A percentile compares a stretch with the other conserved stretches of the same genome.
Conservation (phyloP, 2,329 filamentous ascomycete genomes). For the Colletotrichum somersetense region DNA sequence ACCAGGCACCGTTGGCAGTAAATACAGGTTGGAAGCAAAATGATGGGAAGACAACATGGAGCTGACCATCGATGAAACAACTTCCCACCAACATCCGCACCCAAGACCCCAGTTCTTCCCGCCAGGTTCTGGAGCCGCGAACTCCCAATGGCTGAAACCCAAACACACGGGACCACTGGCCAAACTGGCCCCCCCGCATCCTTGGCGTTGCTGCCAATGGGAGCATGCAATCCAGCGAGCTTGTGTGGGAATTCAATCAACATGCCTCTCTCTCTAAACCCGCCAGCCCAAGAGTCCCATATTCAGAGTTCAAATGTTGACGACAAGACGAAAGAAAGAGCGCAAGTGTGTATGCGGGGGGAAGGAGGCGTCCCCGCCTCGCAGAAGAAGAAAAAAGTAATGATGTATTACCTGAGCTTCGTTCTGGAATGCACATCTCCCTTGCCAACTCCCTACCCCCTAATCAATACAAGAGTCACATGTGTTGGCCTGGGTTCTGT, state of each 20-base stretch:
- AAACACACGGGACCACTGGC: slow-evolving; percentile 17
- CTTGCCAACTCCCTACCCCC: background rate
- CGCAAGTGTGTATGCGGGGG: background rate
- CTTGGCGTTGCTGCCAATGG: background rate
- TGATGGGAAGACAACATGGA: background rate
- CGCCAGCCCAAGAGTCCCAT: background rate
- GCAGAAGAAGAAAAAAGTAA: background rate
- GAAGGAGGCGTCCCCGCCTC: background rate
- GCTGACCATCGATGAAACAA: background rate
- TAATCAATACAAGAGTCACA: background rate
- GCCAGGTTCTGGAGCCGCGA: slow-evolving; percentile 2
- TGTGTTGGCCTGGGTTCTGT: background rate
- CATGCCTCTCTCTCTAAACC: background rate
- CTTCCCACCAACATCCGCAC: background rate
- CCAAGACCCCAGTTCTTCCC: background rate
- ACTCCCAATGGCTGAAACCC: background rate
- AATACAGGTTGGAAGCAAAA: background rate
- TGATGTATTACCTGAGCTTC: background rate
- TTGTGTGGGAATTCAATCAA: background rate
- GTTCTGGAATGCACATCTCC: background rate
- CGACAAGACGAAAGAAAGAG: background rate
- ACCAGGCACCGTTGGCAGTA: slow-evolving; percentile 2
- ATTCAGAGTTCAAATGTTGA: too few species aligned
- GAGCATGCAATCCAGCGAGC: background rate
- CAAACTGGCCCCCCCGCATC: background rate